A percentile compares a stretch with the other conserved stretches of the same genome.
These are phyloP conservation scores for Hanseniaspora guilliermondii DNA, from an alignment of 805 yeast genomes.

Conservation along the genomic window DNA sequence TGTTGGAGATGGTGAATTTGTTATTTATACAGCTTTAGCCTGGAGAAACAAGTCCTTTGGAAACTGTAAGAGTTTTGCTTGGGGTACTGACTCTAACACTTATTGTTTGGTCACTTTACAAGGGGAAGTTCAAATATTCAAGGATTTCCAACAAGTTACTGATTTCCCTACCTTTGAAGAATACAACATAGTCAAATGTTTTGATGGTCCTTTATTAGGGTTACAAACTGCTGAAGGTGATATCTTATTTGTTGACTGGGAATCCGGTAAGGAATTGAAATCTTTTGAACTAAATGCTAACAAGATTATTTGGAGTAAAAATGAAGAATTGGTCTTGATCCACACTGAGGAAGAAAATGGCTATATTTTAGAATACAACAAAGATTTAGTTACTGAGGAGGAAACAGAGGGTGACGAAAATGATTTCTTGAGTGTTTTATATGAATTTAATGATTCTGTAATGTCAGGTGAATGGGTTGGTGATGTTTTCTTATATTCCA, in stretches of 20 bases:
- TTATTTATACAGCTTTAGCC: constrained; percentile 89
- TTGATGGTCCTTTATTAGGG: constrained; percentile 81
- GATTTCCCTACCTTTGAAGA: constrained; percentile 51
- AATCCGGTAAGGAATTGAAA: constrained; percentile 67
- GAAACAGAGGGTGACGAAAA: constrained; percentile 76
- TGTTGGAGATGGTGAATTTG: constrained; percentile 95
- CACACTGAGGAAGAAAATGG: constrained; percentile 46
- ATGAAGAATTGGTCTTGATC: constrained; percentile 77
- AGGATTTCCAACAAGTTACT: constrained; percentile 72
- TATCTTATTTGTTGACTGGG: constrained; percentile 90
- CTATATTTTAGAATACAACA: constrained; percentile 64
- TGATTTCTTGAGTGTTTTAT: constrained; percentile 68
- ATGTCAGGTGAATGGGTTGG: constrained; percentile 94
- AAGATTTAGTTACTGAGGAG: constrained; percentile 46
- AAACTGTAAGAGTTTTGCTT: constrained; percentile 75
- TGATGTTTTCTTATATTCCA: constrained; percentile 88
- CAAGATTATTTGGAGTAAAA: constrained; percentile 84
- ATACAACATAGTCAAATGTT: constrained; percentile 66
- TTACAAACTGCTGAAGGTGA: constrained; percentile 65
- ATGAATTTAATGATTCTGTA: constrained; percentile 69
- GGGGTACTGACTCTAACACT: constrained; percentile 85
- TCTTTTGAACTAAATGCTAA: constrained; percentile 75
- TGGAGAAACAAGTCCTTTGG: constrained; percentile 97
- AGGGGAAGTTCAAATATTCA: constrained; percentile 55
- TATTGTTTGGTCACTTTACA: constrained; percentile 70